Evolutionary conservation across 805 yeast species (phyloP), one percentile per base, ranked within the genome.

Genomic region (Metschnikowia gelsemii): DNA sequence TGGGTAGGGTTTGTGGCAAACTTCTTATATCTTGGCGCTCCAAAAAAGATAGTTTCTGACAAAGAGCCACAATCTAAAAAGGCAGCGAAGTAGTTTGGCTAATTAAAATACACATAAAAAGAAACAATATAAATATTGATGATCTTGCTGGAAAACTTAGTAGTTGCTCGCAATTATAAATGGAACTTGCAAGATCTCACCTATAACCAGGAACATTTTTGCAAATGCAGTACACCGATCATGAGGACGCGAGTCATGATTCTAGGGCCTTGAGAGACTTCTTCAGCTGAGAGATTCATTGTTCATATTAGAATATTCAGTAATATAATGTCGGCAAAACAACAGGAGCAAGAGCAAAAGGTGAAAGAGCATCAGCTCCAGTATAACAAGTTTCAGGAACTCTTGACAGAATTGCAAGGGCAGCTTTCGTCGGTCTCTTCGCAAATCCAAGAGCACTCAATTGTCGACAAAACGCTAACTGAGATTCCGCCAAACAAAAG

Each of bases 1-100:
- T 93, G 96, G 95, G 58, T 88, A 33, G 50, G 79, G 20, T 91
- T 93, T 61, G 79, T 87, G n/a, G 63, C 78, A 26, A 70, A 82
- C 49, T 90, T 80, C 64, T 58, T 81, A 32, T 73, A 67, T 49
- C 60, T 73, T 23, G 61, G 69, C 37, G 58, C 40, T 20, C 35
- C 38, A 19, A 35, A 35, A 22, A 41, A 35, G 25, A 20, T 13
- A 3, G 40, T 17, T 28, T 19, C 36, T 13, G 37, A 31, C 22
- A 41, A 31, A 24, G 25, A 33, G n/a, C 12, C 24, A 35, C 21
- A 21, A 16, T 14, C 18, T 17, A 25, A 18, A n/a, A 29, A 16
- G 24, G 17, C 31, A 17, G 31, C 17, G 19, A 37, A 25, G 21
- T 19, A 11, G 21, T 19, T 17, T 32, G 3, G 19, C 19, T 22